These are phyloP conservation scores for Ceratocystis colombiana DNA, from an alignment of 2,329 filamentous ascomycete genomes.

Conservation along the genomic window DNA sequence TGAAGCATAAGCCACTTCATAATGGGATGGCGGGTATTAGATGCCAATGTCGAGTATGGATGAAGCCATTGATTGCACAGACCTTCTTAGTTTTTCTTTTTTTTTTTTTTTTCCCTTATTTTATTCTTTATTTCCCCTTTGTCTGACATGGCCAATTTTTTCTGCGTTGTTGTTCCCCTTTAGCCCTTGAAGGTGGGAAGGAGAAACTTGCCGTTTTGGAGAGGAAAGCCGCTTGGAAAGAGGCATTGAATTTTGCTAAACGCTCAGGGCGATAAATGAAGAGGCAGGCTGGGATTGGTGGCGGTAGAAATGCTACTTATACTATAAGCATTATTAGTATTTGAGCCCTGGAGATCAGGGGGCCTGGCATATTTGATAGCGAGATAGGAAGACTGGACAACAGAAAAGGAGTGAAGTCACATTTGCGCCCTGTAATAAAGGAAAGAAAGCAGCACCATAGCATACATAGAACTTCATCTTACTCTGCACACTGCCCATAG, in stretches of 20 bases:
- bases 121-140: background rate
- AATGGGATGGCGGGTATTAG: slow-evolving; percentile 8
- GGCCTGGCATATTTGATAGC: slow-evolving; percentile 1
- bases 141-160: background rate
- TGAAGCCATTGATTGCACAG: background rate
- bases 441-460: background rate
- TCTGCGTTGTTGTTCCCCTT: background rate
- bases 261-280: background rate
- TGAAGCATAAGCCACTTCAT: slow-evolving; percentile 1
- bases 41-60: slow-evolving; percentile 5
- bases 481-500: background rate
- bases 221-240: background rate
- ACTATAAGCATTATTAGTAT: slow-evolving; percentile 2
- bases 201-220: background rate
- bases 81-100: background rate
- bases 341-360: slow-evolving; percentile 10
- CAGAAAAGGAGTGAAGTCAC: background rate
- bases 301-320: background rate
- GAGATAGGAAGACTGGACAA: background rate
- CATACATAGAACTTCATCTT: background rate
- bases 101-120: background rate
- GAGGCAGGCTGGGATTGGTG: background rate
- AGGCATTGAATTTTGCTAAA: slow-evolving; percentile 2
- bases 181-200: background rate
- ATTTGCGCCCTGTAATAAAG: background rate